Evolutionary conservation across 805 yeast genomes (phyloP).

Genomic region (Groenewaldozyma tartarivorans): DNA sequence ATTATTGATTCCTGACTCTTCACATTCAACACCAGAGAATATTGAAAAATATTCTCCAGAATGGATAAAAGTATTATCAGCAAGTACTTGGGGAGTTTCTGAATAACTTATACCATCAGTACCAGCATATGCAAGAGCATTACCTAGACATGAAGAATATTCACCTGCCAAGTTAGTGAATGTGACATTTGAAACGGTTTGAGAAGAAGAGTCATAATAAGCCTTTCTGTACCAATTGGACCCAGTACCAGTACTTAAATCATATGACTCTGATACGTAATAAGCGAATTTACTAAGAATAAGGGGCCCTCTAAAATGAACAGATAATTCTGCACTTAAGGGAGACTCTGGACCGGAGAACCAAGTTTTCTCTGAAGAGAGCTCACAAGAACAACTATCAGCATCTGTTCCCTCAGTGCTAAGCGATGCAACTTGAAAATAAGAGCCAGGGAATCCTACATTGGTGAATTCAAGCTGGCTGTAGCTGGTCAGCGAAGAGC

Average conservation of each 20-base stretch:
- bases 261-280: constrained; percentile 6
- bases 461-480: constrained; percentile 7
- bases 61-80: constrained; percentile 50
- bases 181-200: constrained; percentile 58
- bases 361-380: background rate
- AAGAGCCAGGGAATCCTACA: constrained; percentile 7
- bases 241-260: background rate
- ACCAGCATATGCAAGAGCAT: constrained; percentile 79
- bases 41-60: constrained; percentile 77
- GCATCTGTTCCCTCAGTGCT: background rate
- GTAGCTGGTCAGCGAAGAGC: too few species aligned
- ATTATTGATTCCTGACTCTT: constrained; percentile 21
- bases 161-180: constrained; percentile 89
- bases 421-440: constrained; percentile 4
- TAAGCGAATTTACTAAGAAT: constrained; percentile 79
- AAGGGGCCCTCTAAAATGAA: constrained; percentile 87
- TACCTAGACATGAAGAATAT: constrained; percentile 84
- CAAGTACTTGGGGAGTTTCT: constrained; percentile 56
- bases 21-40: constrained; percentile 46
- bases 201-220: constrained; percentile 57
- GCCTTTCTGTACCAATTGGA: constrained; percentile 59
- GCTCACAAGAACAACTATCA: background rate
- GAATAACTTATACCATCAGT: constrained; percentile 71
- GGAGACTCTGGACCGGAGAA: constrained; percentile 76
- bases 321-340: constrained; percentile 75